A percentile compares a stretch with the other conserved stretches of the same genome.
phyloP scores from a whole-genome alignment of 192 early-diverging fungal genomes.

The Phlyctochytrium arcticum region DNA sequence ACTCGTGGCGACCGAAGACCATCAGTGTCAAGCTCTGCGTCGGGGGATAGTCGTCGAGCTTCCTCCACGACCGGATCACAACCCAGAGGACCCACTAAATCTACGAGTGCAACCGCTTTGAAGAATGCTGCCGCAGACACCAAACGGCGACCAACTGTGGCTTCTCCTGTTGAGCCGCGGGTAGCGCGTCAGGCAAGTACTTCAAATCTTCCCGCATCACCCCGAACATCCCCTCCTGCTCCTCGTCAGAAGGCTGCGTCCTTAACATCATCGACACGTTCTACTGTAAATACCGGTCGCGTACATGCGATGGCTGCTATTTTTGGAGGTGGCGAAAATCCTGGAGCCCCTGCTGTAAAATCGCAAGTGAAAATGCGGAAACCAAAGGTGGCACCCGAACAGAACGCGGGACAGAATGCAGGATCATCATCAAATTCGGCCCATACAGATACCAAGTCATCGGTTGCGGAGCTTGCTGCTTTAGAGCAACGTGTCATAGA shows the following conservation, averaged over 20 bases:
- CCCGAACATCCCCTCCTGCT: not conserved
- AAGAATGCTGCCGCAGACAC: too few relatives aligned
- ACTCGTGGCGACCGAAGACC: not conserved
- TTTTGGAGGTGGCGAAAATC: not conserved
- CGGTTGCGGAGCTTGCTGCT: too few relatives aligned
- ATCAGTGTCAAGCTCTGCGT: too few relatives aligned
- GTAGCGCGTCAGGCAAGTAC: too few relatives aligned
- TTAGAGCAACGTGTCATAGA: not conserved
- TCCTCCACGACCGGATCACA: too few relatives aligned
- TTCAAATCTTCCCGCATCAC: too few relatives aligned
- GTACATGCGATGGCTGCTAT: slow-evolving; percentile 18
- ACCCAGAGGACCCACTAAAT: too few relatives aligned
- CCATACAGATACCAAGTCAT: too few relatives aligned
- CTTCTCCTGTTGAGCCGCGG: too few relatives aligned
- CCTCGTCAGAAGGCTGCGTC: not conserved
- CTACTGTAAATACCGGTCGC: slow-evolving; percentile 1
- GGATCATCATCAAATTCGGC: not conserved
- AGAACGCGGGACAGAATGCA: not conserved
- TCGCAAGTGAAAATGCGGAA: not conserved
- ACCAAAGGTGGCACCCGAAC: not conserved
- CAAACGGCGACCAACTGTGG: too few relatives aligned
- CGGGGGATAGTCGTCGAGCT: too few relatives aligned
- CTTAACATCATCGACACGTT: not conserved
- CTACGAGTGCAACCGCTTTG: too few relatives aligned
- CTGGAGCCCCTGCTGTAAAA: not conserved